These are phyloP conservation scores for Crithidia bombi DNA, from an alignment of 208 protist genomes.

Conservation along the genomic window DNA sequence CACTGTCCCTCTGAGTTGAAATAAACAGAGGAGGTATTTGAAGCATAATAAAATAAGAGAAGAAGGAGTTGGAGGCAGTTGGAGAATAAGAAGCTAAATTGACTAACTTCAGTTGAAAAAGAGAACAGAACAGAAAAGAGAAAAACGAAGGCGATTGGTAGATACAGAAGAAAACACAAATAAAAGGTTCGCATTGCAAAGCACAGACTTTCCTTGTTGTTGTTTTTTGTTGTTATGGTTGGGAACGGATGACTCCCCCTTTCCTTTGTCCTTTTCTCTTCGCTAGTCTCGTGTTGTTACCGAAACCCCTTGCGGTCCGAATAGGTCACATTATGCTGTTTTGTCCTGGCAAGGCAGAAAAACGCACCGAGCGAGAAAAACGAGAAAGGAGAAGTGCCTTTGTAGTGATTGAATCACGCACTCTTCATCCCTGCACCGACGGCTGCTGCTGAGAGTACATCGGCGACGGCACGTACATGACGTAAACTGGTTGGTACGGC, in stretches of 20 bases:
- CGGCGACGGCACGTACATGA: slow-evolving; percentile 48
- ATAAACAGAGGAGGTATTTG: slow-evolving; percentile 7
- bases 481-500: slow-evolving; percentile 53
- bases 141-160: slow-evolving; percentile 4
- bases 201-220: background rate
- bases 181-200: no score
- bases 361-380: background rate
- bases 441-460: slow-evolving; percentile 31
- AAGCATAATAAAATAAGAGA: slow-evolving; percentile 25
- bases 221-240: slow-evolving; percentile 19
- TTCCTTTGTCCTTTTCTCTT: background rate
- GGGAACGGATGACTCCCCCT: background rate
- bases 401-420: background rate
- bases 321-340: slow-evolving; percentile 16
- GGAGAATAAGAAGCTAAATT: slow-evolving; percentile 35
- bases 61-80: slow-evolving; percentile 36
- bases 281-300: background rate
- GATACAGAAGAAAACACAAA: slow-evolving; percentile 14
- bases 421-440: slow-evolving; percentile 27
- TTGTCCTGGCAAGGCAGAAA: background rate
- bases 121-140: slow-evolving; percentile 1
- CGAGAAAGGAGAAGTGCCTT: background rate
- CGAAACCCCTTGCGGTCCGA: background rate
- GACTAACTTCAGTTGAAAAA: slow-evolving; percentile 37
- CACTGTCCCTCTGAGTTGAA: slow-evolving; percentile 24